Percentiles rank a stretch among this genome's conserved stretches.
phyloP scores from a whole-genome alignment of 768 basidiomycete genomes.

The Amanita exitialis region DNA sequence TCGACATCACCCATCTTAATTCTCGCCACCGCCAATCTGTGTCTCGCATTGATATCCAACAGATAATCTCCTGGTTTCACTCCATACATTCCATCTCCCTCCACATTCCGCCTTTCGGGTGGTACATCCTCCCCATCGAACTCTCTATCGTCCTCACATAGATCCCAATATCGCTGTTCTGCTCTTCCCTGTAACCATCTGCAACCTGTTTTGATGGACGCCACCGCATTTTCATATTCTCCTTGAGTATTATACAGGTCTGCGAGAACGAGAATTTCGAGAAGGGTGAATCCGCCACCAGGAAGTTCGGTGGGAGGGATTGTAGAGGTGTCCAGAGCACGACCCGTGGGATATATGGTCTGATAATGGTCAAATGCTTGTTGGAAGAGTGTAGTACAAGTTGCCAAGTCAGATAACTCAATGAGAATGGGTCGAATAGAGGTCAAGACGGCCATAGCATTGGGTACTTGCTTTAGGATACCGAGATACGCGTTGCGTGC shows the following conservation, averaged over 20 bases:
- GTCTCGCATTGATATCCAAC: slow-evolving; percentile 70
- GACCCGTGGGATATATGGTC: slow-evolving; percentile 32
- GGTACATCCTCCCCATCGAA: slow-evolving; percentile 46
- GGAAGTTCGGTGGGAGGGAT: slow-evolving; percentile 14
- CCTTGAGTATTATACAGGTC: slow-evolving; percentile 73
- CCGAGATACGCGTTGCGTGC: slow-evolving; percentile 55
- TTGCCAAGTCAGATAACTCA: slow-evolving; percentile 55
- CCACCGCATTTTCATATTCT: slow-evolving; percentile 57
- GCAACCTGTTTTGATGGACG: slow-evolving; percentile 62
- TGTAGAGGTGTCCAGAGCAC: slow-evolving; percentile 19
- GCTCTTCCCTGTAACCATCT: slow-evolving; percentile 88
- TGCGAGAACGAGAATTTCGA: slow-evolving; percentile 76
- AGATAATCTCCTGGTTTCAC: slow-evolving; percentile 43
- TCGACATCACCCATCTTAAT: slow-evolving; percentile 70
- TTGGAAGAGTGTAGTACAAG: slow-evolving; percentile 61
- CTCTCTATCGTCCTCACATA: slow-evolving; percentile 81
- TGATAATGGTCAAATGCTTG: slow-evolving; percentile 68
- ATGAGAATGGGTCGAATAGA: slow-evolving; percentile 73
- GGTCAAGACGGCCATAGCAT: slow-evolving; percentile 69
- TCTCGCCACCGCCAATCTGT: slow-evolving; percentile 75
- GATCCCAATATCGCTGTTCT: slow-evolving; percentile 70
- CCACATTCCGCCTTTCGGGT: slow-evolving; percentile 12
- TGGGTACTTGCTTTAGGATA: slow-evolving; percentile 67
- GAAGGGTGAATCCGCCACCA: slow-evolving; percentile 47
- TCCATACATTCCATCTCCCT: slow-evolving; percentile 28